These are phyloP conservation scores for Heliosperma pusillum DNA, from an alignment of 148 eudicot genomes.

Conservation along the genomic window DNA sequence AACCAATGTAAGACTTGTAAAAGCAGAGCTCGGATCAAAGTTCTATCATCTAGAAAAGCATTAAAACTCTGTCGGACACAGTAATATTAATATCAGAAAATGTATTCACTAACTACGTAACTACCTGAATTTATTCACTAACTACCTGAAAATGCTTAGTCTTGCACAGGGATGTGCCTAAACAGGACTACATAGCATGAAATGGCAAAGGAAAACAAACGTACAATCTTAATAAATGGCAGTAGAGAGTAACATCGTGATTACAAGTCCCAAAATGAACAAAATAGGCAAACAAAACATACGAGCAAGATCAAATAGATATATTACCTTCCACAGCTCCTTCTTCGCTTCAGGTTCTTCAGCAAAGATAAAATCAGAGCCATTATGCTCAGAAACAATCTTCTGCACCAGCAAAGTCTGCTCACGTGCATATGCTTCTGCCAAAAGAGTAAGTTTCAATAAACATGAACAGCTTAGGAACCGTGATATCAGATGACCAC, in stretches of 20 bases:
- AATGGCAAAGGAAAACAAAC: not conserved
- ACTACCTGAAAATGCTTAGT: too few relatives aligned
- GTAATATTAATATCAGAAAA: too few relatives aligned
- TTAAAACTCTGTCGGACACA: too few relatives aligned
- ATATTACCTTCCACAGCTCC: slow-evolving; percentile 93
- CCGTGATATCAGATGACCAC: not conserved
- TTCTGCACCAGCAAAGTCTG: slow-evolving; percentile 81
- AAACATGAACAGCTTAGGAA: not conserved
- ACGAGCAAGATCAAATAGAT: not conserved
- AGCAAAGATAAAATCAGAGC: slow-evolving; percentile 85
- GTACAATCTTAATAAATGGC: not conserved
- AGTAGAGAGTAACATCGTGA: not conserved
- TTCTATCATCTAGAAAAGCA: too few relatives aligned
- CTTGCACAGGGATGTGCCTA: too few relatives aligned
- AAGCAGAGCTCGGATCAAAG: too few relatives aligned
- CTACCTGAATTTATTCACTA: too few relatives aligned
- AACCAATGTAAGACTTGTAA: not conserved
- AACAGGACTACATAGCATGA: not conserved
- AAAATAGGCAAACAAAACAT: not conserved
- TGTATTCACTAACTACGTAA: too few relatives aligned
- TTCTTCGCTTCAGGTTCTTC: slow-evolving; percentile 89
- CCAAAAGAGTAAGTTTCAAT: slow-evolving; percentile 7
- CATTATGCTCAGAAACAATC: slow-evolving; percentile 79
- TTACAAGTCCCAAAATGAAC: too few relatives aligned
- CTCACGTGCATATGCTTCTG: slow-evolving; percentile 93